Evolutionary conservation across 2,329 filamentous ascomycete genomes (phyloP).

Genomic region (Neopestalotiopsis rosae): DNA sequence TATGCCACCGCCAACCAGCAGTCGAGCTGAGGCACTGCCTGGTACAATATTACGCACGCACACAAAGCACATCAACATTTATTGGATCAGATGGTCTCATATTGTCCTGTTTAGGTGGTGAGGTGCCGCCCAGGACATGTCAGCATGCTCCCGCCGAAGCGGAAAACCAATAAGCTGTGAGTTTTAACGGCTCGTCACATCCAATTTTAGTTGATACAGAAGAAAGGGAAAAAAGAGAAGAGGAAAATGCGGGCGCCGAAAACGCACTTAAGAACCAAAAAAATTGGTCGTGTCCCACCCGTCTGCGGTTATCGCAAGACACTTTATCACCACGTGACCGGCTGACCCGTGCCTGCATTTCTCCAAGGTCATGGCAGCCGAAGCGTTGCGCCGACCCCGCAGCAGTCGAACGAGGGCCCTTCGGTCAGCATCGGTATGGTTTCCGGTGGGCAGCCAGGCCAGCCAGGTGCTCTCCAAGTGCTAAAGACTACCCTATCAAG

Average conservation of each 20-base stretch:
- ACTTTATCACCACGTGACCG: constrained; percentile 22
- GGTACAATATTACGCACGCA: neutral
- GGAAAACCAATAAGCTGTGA: constrained; percentile 57
- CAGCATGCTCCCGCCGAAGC: constrained; percentile 63
- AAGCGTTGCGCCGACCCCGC: constrained; percentile 1
- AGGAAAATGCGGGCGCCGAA: constrained; percentile 17
- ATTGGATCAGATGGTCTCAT: constrained; percentile 68
- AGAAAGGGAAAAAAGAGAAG: constrained; percentile 43
- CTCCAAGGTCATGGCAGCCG: neutral
- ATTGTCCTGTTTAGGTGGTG: constrained; percentile 70
- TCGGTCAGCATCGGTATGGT: neutral
- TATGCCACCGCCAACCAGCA: too few relatives aligned
- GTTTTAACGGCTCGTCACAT: constrained; percentile 72
- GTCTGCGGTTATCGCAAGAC: neutral
- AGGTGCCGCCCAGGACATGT: constrained; percentile 67
- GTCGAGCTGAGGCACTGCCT: too few relatives aligned
- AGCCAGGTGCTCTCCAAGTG: neutral
- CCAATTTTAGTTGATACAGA: constrained; percentile 79
- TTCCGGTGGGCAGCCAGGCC: neutral
- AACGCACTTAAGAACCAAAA: neutral
- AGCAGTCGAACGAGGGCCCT: neutral
- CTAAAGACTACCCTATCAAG: too few relatives aligned
- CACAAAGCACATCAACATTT: neutral
- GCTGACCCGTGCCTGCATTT: neutral
- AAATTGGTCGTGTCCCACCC: neutral